These are phyloP conservation scores for Lichtheimia corymbifera DNA, from an alignment of 371 early-diverging fungal species.

Conservation along the genomic window DNA sequence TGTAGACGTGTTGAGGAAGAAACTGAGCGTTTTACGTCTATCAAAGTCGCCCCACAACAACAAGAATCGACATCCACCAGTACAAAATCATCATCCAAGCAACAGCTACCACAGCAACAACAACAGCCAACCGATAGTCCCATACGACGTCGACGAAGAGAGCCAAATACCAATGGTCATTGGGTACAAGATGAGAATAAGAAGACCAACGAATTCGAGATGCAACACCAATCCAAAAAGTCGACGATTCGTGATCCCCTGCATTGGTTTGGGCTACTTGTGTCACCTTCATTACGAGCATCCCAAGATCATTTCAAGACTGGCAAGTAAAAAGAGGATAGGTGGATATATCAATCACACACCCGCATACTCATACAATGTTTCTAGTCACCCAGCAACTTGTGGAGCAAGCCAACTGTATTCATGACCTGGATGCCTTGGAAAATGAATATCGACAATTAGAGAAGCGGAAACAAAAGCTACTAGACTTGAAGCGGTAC, in stretches of 20 bases:
- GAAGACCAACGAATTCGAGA: background rate
- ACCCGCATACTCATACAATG: background rate
- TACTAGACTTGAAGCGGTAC: conserved; percentile 1
- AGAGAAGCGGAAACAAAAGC: conserved; percentile 23
- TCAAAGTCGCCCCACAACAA: too few species aligned
- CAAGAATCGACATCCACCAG: too few species aligned
- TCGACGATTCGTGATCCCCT: conserved; percentile 49
- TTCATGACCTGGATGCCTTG: conserved; percentile 26
- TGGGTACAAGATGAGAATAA: conserved; percentile 23
- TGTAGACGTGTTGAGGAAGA: too few species aligned
- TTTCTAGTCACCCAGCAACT: conserved; percentile 23
- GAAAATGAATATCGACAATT: conserved; percentile 34
- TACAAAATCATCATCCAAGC: background rate
- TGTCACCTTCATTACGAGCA: conserved; percentile 56
- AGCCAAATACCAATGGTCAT: conserved; percentile 9
- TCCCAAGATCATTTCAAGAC: conserved; percentile 53
- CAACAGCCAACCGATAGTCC: conserved; percentile 17
- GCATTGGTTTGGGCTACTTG: conserved; percentile 69
- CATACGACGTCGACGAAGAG: conserved; percentile 12
- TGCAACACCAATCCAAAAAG: conserved; percentile 11
- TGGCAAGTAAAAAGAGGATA: conserved; percentile 21
- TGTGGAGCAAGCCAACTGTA: conserved; percentile 40
- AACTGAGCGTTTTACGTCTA: too few species aligned
- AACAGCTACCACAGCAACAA: conserved; percentile 7
- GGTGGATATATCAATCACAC: background rate